Conservation (phyloP, 1,284 basidiomycete genomes). For the Abortiporus biennis region DNA sequence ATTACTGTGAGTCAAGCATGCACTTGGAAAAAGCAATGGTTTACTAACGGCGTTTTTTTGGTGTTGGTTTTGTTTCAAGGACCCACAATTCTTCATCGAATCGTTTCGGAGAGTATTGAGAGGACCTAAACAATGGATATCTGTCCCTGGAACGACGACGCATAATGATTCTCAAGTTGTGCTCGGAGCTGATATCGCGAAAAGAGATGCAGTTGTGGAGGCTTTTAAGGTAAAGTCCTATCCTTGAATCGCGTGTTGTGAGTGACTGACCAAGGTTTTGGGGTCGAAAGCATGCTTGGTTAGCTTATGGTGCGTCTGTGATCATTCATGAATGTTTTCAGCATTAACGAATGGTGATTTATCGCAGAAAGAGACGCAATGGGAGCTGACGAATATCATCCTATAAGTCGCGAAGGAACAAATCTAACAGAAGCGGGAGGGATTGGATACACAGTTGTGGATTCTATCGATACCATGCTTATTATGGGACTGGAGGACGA, state of each 20-base stretch:
- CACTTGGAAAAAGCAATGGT: too few species aligned
- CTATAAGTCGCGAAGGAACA: constrained; percentile 65
- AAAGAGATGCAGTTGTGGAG: constrained; percentile 62
- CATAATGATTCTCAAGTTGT: constrained; percentile 13
- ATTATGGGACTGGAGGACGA: constrained; percentile 81
- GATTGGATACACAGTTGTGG: constrained; percentile 82
- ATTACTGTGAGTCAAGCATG: too few species aligned
- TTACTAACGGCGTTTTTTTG: too few species aligned
- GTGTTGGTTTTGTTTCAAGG: too few species aligned
- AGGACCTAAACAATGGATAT: constrained; percentile 10
- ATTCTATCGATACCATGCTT: constrained; percentile 83
- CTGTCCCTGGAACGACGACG: constrained; percentile 14
- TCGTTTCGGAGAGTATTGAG: too few species aligned
- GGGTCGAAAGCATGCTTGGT: constrained; percentile 68
- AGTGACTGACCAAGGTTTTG: constrained; percentile 3
- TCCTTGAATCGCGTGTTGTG: not conserved
- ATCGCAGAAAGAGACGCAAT: constrained; percentile 83
- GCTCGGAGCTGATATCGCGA: constrained; percentile 51
- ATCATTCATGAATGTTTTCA: too few species aligned
- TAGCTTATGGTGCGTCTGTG: constrained; percentile 59
- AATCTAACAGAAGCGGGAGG: constrained; percentile 74
- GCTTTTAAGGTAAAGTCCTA: constrained; percentile 66
- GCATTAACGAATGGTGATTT: too few species aligned
- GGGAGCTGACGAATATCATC: constrained; percentile 87
- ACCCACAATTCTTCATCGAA: too few species aligned